These are phyloP conservation scores for Trichoderma reesei DNA, from an alignment of 495 filamentous ascomycete species.

Conservation along the genomic window DNA sequence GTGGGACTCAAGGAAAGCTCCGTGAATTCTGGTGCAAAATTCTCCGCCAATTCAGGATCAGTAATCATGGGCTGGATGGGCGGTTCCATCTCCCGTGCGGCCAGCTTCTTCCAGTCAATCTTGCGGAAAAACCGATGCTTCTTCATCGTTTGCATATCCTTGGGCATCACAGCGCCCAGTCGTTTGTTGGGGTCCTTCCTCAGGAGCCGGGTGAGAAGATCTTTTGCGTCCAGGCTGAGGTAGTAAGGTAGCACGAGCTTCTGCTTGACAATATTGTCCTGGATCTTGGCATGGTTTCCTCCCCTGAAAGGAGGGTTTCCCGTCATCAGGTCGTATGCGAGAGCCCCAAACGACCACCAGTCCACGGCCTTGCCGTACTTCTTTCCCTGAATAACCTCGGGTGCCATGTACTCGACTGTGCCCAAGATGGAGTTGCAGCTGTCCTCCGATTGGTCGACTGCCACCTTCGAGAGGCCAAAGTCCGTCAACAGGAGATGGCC, in stretches of 20 bases:
- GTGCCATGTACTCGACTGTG: constrained; percentile 97
- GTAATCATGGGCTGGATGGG: constrained; percentile 90
- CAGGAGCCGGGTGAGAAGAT: constrained; percentile 77
- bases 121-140: constrained; percentile 92
- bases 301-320: constrained; percentile 83
- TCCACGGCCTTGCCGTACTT: constrained; percentile 89
- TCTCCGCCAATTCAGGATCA: constrained; percentile 89
- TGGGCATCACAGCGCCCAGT: constrained; percentile 77
- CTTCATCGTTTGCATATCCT: constrained; percentile 78
- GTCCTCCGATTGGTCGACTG: constrained; percentile 55
- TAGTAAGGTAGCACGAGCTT: constrained; percentile 83
- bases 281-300: constrained; percentile 82
- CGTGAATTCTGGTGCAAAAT: constrained; percentile 85
- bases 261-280: constrained; percentile 85
- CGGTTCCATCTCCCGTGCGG: constrained; percentile 64
- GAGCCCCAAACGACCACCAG: constrained; percentile 95
- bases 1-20: constrained; percentile 70
- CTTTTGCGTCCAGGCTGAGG: constrained; percentile 81
- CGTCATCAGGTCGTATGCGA: constrained; percentile 86
- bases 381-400: constrained; percentile 77
- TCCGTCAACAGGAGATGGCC: constrained; percentile 93
- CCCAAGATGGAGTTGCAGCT: constrained; percentile 82
- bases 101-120: constrained; percentile 84
- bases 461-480: constrained; percentile 92
- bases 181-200: constrained; percentile 87